A percentile compares a stretch with the other conserved stretches of the same genome.
Conservation (phyloP, 1,284 basidiomycete species). For the Fistulina hepatica region DNA sequence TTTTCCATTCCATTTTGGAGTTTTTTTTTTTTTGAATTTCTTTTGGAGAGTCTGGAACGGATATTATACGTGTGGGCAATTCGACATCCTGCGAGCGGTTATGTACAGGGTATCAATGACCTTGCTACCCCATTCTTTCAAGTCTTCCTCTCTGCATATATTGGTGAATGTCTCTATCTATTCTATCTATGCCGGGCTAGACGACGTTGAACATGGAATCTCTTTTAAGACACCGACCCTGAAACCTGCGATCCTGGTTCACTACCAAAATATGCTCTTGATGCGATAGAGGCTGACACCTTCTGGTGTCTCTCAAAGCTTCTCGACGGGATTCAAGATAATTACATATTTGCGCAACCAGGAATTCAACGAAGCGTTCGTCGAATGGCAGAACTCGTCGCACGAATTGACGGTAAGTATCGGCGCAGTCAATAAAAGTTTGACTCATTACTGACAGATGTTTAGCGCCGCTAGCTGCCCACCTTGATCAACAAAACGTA, state of each 20-base stretch:
- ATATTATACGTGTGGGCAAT: slow-evolving; percentile 98
- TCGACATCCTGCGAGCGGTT: slow-evolving; percentile 90
- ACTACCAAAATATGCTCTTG: slow-evolving; percentile 60
- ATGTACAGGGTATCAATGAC: slow-evolving; percentile 97
- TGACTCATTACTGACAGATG: neutral
- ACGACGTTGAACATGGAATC: slow-evolving; percentile 7
- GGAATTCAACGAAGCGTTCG: slow-evolving; percentile 88
- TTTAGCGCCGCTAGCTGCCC: slow-evolving; percentile 67
- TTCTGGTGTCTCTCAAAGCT: slow-evolving; percentile 95
- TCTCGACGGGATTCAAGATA: slow-evolving; percentile 93
- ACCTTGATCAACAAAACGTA: slow-evolving; percentile 82
- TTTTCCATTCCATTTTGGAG: slow-evolving; percentile 11
- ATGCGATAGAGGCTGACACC: slow-evolving; percentile 87
- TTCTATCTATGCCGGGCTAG: slow-evolving; percentile 9
- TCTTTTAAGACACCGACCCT: slow-evolving; percentile 85
- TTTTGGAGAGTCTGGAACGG: slow-evolving; percentile 69
- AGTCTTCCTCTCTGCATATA: slow-evolving; percentile 85
- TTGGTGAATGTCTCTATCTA: slow-evolving; percentile 30
- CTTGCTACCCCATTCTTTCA: slow-evolving; percentile 93
- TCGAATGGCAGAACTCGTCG: slow-evolving; percentile 86
- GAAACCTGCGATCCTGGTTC: slow-evolving; percentile 74
- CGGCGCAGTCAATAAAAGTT: slow-evolving; percentile 5
- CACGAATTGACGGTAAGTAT: slow-evolving; percentile 75
- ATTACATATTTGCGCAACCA: slow-evolving; percentile 91
- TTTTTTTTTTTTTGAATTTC: slow-evolving; percentile 9